These are phyloP conservation scores for Cryptosporidium meleagridis DNA, from an alignment of 169 alveolate species.

Conservation along the genomic window DNA sequence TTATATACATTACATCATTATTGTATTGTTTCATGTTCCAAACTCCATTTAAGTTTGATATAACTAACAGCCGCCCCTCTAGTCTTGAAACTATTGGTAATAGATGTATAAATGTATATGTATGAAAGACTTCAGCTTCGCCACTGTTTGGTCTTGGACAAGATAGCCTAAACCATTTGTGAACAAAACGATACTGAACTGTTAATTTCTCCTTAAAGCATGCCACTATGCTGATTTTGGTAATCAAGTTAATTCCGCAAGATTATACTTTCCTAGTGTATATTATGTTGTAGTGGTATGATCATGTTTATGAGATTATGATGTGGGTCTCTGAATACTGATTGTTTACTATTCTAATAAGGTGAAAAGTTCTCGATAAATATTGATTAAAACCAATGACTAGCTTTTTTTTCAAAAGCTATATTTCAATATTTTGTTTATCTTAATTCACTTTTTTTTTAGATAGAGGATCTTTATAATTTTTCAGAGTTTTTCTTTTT, in stretches of 20 bases:
- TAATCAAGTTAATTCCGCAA: background rate
- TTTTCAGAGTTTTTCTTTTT: background rate
- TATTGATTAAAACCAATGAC: background rate
- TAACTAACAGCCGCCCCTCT: background rate
- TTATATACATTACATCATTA: too few relatives aligned
- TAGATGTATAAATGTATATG: background rate
- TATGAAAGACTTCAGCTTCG: background rate
- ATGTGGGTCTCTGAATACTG: background rate
- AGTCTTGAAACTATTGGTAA: background rate
- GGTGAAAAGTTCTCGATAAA: background rate
- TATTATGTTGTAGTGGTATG: background rate
- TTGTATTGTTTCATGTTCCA: background rate
- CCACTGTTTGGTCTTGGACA: background rate
- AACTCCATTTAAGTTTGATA: too few relatives aligned
- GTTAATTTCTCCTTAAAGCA: background rate
- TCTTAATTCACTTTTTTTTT: background rate
- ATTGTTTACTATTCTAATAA: background rate
- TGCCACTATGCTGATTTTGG: background rate
- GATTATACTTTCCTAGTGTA: background rate
- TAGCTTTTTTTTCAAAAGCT: background rate
- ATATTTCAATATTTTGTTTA: background rate
- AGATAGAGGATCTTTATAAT: constrained; percentile 13
- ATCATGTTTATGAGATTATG: background rate
- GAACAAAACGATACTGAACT: background rate
- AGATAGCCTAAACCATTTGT: too few relatives aligned